Percentiles rank a stretch among this genome's conserved stretches.
Conservation (phyloP, 352 stramenopile species). For the Phytophthora capsici region DNA sequence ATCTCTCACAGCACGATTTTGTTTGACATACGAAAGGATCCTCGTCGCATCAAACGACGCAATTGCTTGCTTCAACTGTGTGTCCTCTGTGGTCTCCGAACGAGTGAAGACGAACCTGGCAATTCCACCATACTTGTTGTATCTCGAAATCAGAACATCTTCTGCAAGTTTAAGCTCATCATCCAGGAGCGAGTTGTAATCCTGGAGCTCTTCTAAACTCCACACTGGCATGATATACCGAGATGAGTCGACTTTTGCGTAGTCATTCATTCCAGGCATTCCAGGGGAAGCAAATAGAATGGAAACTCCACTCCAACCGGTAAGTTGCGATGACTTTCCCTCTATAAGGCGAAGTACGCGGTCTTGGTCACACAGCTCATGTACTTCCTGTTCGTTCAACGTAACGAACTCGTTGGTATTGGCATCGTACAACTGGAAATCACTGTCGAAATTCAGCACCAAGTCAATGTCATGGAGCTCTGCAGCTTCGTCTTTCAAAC, state of each 20-base stretch:
- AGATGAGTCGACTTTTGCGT: not conserved
- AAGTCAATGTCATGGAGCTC: conserved; percentile 8
- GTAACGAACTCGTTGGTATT: conserved; percentile 6
- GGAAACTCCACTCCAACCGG: conserved; percentile 24
- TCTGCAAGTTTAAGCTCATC: not conserved
- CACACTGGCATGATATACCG: not conserved
- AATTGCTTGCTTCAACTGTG: not conserved
- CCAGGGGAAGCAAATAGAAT: conserved; percentile 29
- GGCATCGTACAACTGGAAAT: conserved; percentile 11
- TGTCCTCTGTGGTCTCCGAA: not conserved
- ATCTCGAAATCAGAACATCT: conserved; percentile 63
- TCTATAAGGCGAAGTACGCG: conserved; percentile 29
- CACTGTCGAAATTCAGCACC: not conserved
- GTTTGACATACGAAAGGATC: not conserved
- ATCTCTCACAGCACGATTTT: not conserved
- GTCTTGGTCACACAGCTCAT: not conserved
- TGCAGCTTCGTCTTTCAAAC: not conserved
- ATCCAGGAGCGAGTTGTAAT: conserved; percentile 5
- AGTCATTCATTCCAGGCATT: not conserved
- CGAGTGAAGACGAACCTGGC: conserved; percentile 9
- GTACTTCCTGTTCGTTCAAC: conserved; percentile 4
- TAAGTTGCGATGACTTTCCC: conserved; percentile 4
- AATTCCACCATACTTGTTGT: conserved; percentile 57
- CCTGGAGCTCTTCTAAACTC: not conserved
- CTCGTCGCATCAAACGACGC: not conserved